phyloP scores from a whole-genome alignment of 2,329 filamentous ascomycete species.

The Magnaporthiopsis poae region DNA sequence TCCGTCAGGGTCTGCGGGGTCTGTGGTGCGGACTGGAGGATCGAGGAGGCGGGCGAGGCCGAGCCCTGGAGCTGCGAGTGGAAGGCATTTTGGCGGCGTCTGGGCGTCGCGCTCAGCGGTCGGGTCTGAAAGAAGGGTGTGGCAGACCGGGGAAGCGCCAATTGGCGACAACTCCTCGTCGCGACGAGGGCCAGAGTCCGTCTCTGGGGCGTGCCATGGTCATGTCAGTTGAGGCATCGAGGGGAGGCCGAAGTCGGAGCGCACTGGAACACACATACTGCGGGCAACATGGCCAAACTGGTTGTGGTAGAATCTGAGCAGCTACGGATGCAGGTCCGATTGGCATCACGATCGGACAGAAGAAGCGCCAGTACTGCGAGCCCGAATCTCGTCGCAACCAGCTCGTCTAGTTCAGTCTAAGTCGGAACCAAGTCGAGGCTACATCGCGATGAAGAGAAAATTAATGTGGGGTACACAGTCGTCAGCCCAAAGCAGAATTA shows the following conservation, averaged over 20 bases:
- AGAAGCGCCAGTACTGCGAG: not conserved
- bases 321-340: not conserved
- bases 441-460: not conserved
- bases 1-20: conserved; percentile 73
- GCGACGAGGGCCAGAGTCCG: conserved; percentile 20
- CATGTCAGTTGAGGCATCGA: not conserved
- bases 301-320: not conserved
- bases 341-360: not conserved
- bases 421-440: not conserved
- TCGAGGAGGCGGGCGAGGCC: conserved; percentile 40
- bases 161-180: conserved; percentile 16
- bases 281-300: conserved; percentile 2
- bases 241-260: conserved; percentile 5
- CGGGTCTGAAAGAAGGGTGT: not conserved
- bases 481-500: not conserved
- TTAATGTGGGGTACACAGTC: not conserved
- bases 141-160: conserved; percentile 6
- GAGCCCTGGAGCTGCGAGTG: conserved; percentile 53
- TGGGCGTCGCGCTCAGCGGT: conserved; percentile 1
- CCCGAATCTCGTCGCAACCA: not conserved
- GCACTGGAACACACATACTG: conserved; percentile 3
- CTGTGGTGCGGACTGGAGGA: conserved; percentile 26
- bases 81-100: conserved; percentile 43
- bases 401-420: not conserved
- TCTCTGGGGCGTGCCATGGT: conserved; percentile 15